Conservation (phyloP, 1,284 basidiomycete genomes). For the Vanrija sp. region DNA sequence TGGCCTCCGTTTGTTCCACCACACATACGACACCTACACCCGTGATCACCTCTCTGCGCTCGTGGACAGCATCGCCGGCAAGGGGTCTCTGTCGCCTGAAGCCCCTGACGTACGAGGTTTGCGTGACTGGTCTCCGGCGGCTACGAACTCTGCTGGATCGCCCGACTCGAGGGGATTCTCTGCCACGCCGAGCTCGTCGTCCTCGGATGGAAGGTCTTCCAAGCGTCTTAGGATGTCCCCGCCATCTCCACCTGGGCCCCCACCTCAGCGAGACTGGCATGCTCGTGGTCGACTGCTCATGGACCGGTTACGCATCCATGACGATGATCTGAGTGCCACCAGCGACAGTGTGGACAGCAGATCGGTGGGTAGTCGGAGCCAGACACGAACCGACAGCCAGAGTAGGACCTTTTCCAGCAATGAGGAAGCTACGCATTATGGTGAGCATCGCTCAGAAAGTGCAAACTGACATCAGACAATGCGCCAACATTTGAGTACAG, state of each 20-base stretch:
- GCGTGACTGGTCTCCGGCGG: constrained; percentile 23
- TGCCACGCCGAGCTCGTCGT: constrained; percentile 7
- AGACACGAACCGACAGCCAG: constrained; percentile 6
- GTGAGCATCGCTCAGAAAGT: not conserved
- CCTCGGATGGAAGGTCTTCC: constrained; percentile 28
- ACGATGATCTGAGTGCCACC: constrained; percentile 32
- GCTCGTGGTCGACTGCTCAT: constrained; percentile 40
- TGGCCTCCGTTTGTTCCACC: constrained; percentile 78
- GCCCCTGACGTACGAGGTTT: constrained; percentile 36
- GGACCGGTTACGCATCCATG: constrained; percentile 39
- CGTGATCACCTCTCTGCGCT: constrained; percentile 85
- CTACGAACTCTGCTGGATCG: constrained; percentile 1
- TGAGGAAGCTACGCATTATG: not conserved
- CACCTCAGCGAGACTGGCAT: constrained; percentile 30
- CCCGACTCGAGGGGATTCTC: constrained; percentile 1
- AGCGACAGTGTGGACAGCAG: constrained; percentile 25
- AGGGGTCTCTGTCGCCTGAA: constrained; percentile 57
- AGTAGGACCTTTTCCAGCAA: not conserved
- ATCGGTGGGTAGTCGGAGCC: constrained; percentile 12
- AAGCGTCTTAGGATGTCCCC: constrained; percentile 36
- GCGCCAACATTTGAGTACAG: constrained; percentile 29
- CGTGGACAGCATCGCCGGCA: constrained; percentile 80
- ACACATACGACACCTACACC: constrained; percentile 84
- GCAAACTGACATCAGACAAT: constrained; percentile 9
- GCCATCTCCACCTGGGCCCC: constrained; percentile 13